Conservation (phyloP, 177 flowering plant genomes). For the Vitis hybrid region DNA sequence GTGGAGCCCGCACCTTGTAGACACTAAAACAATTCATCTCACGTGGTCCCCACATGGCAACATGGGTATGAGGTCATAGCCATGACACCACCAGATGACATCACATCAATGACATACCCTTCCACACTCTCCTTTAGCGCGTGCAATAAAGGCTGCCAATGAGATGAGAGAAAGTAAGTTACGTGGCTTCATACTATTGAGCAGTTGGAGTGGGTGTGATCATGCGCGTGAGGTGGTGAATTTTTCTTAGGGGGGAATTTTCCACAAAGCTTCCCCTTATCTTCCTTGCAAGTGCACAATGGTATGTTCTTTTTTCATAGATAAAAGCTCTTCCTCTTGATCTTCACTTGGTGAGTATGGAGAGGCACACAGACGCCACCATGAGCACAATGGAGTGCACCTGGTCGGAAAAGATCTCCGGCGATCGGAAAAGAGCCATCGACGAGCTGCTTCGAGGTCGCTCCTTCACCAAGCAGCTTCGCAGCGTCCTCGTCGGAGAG, state of each 20-base stretch:
- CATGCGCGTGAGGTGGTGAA: neutral
- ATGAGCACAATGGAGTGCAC: neutral
- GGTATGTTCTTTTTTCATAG: neutral
- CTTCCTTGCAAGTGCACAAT: conserved; percentile 6
- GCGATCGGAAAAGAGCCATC: conserved; percentile 7
- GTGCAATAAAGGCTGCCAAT: too few relatives aligned
- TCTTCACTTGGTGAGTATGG: too few relatives aligned
- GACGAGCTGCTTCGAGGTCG: conserved; percentile 33
- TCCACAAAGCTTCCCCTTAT: conserved; percentile 7
- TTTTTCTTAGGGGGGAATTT: conserved; percentile 5
- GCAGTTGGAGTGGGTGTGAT: neutral
- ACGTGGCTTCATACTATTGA: too few relatives aligned
- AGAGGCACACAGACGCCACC: neutral
- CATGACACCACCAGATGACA: too few relatives aligned
- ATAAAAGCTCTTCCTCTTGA: neutral
- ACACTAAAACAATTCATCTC: too few relatives aligned
- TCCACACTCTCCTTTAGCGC: too few relatives aligned
- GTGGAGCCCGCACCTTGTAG: too few relatives aligned
- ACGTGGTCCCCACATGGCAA: too few relatives aligned
- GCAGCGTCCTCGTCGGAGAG: conserved; percentile 5
- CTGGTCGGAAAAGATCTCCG: conserved; percentile 12
- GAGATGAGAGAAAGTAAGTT: neutral
- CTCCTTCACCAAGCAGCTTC: conserved; percentile 26
- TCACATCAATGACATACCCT: too few relatives aligned
- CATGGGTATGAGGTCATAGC: too few relatives aligned